A percentile compares a stretch with the other conserved stretches of the same genome.
Conservation (phyloP, 1,139 yeast species). For the Candida sanyaensis region DNA sequence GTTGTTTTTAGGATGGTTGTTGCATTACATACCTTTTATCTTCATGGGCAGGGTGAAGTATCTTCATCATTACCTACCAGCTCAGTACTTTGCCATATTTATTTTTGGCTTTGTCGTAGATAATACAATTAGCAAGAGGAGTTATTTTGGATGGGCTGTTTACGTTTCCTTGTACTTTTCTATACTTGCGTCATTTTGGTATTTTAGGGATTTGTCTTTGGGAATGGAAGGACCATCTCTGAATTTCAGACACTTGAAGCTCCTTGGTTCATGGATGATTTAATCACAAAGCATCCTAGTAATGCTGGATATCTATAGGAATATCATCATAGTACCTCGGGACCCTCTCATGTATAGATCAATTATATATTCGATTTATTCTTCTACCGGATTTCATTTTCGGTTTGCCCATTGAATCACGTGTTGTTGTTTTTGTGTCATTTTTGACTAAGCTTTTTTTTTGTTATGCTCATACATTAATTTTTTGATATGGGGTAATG, state of each 20-base stretch:
- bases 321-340: no score
- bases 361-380: no score
- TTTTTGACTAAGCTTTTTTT: no score
- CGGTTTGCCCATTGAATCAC: no score
- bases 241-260: slow-evolving; percentile 24
- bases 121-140: slow-evolving; percentile 17
- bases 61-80: slow-evolving; percentile 96
- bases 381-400: no score
- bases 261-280: slow-evolving; percentile 32
- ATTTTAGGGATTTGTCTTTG: slow-evolving; percentile 28
- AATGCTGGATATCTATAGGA: no score
- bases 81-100: slow-evolving; percentile 90
- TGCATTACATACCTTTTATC: slow-evolving; percentile 87
- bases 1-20: slow-evolving; percentile 91
- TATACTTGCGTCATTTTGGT: slow-evolving; percentile 31
- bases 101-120: slow-evolving; percentile 47
- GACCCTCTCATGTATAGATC: no score
- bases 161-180: slow-evolving; percentile 23
- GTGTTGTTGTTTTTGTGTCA: no score
- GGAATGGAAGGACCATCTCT: slow-evolving; percentile 36
- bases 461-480: no score
- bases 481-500: no score
- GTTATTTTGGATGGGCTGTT: slow-evolving; percentile 9
- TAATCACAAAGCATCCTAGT: not conserved
- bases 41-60: slow-evolving; percentile 97